Conservation (phyloP, 2,329 filamentous ascomycete species). For the Diaporthe sp. region DNA sequence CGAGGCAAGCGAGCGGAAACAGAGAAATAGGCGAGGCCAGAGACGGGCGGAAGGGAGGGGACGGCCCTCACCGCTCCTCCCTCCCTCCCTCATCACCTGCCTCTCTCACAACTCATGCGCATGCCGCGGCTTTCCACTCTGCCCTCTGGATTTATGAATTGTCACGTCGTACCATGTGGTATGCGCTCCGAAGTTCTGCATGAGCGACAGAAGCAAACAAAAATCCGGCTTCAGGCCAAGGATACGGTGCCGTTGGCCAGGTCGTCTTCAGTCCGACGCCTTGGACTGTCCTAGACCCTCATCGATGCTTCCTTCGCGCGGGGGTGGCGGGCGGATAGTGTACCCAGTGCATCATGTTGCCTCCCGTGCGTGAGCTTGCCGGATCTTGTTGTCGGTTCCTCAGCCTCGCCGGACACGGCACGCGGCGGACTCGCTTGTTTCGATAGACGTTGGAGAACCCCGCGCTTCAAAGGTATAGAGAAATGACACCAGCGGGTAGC, state of each 20-base stretch:
- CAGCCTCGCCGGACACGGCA: conserved; percentile 27
- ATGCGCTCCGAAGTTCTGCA: conserved; percentile 24
- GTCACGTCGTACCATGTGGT: conserved; percentile 39
- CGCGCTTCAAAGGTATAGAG: background rate
- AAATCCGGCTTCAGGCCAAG: background rate
- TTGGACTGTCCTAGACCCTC: conserved; percentile 15
- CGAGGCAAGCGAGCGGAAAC: conserved; percentile 5
- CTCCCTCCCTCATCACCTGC: background rate
- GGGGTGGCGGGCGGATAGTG: background rate
- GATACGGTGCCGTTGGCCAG: background rate
- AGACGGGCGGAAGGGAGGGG: conserved; percentile 28
- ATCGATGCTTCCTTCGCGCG: background rate
- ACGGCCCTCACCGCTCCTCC: conserved; percentile 40
- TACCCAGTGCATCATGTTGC: background rate
- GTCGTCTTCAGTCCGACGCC: background rate
- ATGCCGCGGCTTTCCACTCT: conserved; percentile 16
- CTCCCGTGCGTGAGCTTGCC: conserved; percentile 26
- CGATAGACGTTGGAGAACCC: conserved; percentile 1
- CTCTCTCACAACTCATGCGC: conserved; percentile 22
- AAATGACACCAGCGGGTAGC: conserved; percentile 16
- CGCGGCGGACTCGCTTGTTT: conserved; percentile 30
- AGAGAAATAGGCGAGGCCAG: background rate
- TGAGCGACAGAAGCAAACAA: conserved; percentile 32
- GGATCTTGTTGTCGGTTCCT: conserved; percentile 34
- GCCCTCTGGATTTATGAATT: conserved; percentile 29